These are phyloP conservation scores for Tolypocladium ovalisporum DNA, from an alignment of 2,329 filamentous ascomycete genomes.

Conservation along the genomic window DNA sequence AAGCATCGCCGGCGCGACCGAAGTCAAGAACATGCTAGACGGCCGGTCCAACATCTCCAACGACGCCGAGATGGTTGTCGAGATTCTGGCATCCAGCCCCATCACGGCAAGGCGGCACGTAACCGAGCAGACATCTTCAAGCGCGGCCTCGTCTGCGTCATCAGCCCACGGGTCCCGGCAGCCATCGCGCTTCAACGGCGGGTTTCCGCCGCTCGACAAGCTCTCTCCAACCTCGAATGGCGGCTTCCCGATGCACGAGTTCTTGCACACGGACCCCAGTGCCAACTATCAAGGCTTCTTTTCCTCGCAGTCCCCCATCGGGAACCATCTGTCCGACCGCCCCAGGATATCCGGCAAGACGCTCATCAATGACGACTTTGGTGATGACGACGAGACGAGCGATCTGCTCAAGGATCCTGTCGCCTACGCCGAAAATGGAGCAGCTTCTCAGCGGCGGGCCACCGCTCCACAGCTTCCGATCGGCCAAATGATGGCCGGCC, in stretches of 20 bases:
- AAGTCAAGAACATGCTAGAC: conserved; percentile 47
- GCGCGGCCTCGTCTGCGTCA: conserved; percentile 7
- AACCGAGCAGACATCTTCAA: conserved; percentile 10
- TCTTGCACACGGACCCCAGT: conserved; percentile 45
- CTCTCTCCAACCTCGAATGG: conserved; percentile 50
- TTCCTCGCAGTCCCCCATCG: conserved; percentile 63
- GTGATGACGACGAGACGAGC: conserved; percentile 58
- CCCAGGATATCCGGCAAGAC: conserved; percentile 55
- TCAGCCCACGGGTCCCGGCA: conserved; percentile 34
- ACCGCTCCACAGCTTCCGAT: conserved; percentile 65
- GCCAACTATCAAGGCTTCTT: conserved; percentile 53
- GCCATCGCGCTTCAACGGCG: conserved; percentile 48
- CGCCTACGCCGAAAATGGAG: conserved; percentile 55
- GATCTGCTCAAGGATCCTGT: conserved; percentile 63
- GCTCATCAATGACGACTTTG: conserved; percentile 56
- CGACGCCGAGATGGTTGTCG: conserved; percentile 42
- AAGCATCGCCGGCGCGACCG: conserved; percentile 38
- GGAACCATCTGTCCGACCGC: conserved; percentile 54
- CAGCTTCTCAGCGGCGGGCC: conserved; percentile 43
- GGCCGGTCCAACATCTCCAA: conserved; percentile 41
- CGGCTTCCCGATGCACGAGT: conserved; percentile 41
- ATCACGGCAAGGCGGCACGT: conserved; percentile 15
- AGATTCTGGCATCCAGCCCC: conserved; percentile 39
- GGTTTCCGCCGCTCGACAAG: conserved; percentile 51
- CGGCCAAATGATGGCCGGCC: conserved; percentile 47